Evolutionary conservation across 345 rosid genomes (phyloP).

Genomic region (Adansonia digitata): DNA sequence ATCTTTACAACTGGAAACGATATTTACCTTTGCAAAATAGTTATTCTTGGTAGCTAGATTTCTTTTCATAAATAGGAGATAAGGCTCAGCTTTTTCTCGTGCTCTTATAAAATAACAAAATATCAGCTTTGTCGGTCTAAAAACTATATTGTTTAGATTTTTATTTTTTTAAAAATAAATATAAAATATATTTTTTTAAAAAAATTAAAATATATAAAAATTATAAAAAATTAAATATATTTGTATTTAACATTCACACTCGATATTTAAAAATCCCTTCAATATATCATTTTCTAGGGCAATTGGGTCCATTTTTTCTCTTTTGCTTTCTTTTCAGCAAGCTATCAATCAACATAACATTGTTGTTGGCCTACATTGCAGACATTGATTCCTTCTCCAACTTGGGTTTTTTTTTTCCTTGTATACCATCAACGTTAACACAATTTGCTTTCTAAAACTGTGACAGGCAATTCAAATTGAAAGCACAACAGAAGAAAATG

Average conservation of each 20-base stretch:
- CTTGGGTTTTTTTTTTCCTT: too few relatives aligned
- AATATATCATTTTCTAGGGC: not conserved
- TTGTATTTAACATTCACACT: too few relatives aligned
- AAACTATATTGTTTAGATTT: too few relatives aligned
- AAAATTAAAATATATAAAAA: too few relatives aligned
- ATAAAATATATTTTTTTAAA: too few relatives aligned
- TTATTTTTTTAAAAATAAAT: too few relatives aligned
- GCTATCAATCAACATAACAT: not conserved
- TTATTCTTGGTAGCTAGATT: not conserved
- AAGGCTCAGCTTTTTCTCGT: not conserved
- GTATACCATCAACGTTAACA: not conserved
- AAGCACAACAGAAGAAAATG: conserved; percentile 38
- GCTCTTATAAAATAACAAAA: not conserved
- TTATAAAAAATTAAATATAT: too few relatives aligned
- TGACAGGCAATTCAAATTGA: conserved; percentile 67
- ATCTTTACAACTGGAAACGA: not conserved
- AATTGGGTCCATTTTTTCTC: too few relatives aligned
- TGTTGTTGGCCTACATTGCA: not conserved
- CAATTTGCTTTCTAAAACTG: not conserved
- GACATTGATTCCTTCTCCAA: not conserved
- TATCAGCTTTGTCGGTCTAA: not conserved
- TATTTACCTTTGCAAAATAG: not conserved
- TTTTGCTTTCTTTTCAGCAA: too few relatives aligned
- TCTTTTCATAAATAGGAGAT: not conserved
- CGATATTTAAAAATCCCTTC: not conserved